A percentile compares a stretch with the other conserved stretches of the same genome.
Evolutionary conservation across 352 stramenopile species (phyloP).

Genomic region (Phytophthora pluvialis): DNA sequence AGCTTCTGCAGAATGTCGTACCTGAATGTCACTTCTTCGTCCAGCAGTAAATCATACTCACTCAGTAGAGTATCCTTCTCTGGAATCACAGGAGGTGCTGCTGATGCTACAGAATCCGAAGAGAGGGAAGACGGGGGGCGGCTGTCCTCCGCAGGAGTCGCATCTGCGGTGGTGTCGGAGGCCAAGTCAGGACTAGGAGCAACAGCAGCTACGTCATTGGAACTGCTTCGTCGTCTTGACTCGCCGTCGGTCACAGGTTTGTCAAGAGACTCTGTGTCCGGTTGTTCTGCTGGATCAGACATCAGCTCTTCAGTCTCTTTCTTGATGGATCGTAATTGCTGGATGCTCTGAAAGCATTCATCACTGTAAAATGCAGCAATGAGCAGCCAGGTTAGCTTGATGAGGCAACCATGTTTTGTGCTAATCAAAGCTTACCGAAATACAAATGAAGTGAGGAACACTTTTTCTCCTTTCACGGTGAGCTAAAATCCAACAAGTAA

Average conservation of each 20-base stretch:
- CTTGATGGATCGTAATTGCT: slow-evolving; percentile 79
- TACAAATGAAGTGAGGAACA: slow-evolving; percentile 87
- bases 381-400: not conserved
- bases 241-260: slow-evolving; percentile 4
- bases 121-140: slow-evolving; percentile 4
- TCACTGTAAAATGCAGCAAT: slow-evolving; percentile 51
- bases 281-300: slow-evolving; percentile 25
- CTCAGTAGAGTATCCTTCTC: slow-evolving; percentile 54
- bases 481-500: slow-evolving; percentile 40
- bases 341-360: slow-evolving; percentile 84
- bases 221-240: slow-evolving; percentile 29
- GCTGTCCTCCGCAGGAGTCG: slow-evolving; percentile 14
- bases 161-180: slow-evolving; percentile 4
- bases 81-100: slow-evolving; percentile 35
- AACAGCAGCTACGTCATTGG: slow-evolving; percentile 34
- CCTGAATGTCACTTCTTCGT: slow-evolving; percentile 77
- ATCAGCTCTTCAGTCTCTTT: slow-evolving; percentile 70
- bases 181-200: slow-evolving; percentile 21
- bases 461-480: slow-evolving; percentile 68
- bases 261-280: not conserved
- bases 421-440: slow-evolving; percentile 56
- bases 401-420: not conserved
- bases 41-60: slow-evolving; percentile 79
- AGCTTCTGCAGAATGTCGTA: slow-evolving; percentile 30
- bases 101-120: slow-evolving; percentile 18